phyloP scores from a whole-genome alignment of 192 early-diverging fungal genomes.

The Geranomyces variabilis region DNA sequence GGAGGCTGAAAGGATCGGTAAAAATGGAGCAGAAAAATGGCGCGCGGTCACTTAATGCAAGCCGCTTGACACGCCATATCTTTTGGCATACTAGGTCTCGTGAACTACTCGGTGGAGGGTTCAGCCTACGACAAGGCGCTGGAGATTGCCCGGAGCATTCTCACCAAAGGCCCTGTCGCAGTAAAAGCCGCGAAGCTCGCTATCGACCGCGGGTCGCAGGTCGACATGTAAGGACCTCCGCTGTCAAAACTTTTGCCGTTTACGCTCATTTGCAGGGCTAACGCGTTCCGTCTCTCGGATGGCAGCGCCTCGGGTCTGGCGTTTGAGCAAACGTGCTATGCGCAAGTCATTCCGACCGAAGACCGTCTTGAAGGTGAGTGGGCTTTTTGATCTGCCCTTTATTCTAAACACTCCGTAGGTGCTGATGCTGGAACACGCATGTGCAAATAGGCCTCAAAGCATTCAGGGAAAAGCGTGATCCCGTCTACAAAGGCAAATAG shows the following conservation, averaged over 20 bases:
- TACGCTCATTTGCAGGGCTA: no score
- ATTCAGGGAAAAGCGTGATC: conserved; percentile 85
- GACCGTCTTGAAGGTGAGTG: conserved; percentile 87
- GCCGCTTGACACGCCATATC: conserved; percentile 26
- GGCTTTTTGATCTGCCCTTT: no score
- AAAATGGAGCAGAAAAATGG: no score
- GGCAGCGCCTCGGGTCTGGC: conserved; percentile 78
- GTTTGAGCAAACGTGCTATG: conserved; percentile 93
- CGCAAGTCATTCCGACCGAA: conserved; percentile 89
- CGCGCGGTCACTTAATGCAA: not conserved
- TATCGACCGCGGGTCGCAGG: conserved; percentile 77
- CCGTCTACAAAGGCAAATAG: conserved; percentile 53
- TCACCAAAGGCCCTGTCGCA: conserved; percentile 78
- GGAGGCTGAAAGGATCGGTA: conserved; percentile 68
- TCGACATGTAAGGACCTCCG: conserved; percentile 65
- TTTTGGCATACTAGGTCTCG: conserved; percentile 63
- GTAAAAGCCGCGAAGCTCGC: conserved; percentile 89
- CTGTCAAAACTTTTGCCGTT: conserved; percentile 16
- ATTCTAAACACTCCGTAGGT: conserved; percentile 20
- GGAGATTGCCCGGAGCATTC: conserved; percentile 75
- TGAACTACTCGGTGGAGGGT: conserved; percentile 75
- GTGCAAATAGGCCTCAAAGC: conserved; percentile 49
- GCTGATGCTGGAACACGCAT: no score
- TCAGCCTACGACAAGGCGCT: conserved; percentile 72
- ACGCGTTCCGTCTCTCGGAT: not conserved